Conservation (phyloP, 768 basidiomycete genomes). For the Lepiota venenata region DNA sequence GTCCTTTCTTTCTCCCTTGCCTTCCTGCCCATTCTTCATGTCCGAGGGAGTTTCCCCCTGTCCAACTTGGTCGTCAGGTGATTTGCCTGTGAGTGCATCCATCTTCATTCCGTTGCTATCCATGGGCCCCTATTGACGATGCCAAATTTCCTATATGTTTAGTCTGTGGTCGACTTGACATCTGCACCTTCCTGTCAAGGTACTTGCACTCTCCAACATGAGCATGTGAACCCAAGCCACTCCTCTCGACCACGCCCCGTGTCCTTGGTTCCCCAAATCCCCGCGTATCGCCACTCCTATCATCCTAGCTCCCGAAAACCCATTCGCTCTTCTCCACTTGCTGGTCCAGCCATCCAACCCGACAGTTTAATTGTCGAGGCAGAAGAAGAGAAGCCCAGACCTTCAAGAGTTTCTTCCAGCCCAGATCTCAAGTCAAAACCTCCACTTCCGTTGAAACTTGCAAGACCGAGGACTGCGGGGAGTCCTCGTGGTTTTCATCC, state of each 20-base stretch:
- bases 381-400: constrained; percentile 4
- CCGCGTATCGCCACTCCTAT: constrained; percentile 12
- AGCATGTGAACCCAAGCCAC: background rate
- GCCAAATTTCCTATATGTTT: background rate
- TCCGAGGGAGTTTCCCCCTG: background rate
- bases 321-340: constrained; percentile 39
- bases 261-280: constrained; percentile 1
- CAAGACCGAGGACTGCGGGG: constrained; percentile 2
- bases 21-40: background rate
- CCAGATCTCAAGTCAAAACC: constrained; percentile 15
- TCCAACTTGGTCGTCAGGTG: constrained; percentile 1
- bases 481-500: constrained; percentile 1
- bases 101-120: background rate
- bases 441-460: constrained; percentile 1
- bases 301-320: constrained; percentile 23
- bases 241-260: constrained; percentile 1
- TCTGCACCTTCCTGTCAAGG: background rate
- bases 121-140: background rate
- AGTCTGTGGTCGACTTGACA: background rate
- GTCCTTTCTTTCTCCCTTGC: background rate
- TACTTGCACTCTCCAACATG: background rate
- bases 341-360: constrained; percentile 32
- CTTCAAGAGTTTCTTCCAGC: constrained; percentile 12
- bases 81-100: background rate
- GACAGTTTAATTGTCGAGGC: constrained; percentile 13